Evolutionary conservation across 257 asterid species (phyloP).

Genomic region (Thymus quinquecostatus): DNA sequence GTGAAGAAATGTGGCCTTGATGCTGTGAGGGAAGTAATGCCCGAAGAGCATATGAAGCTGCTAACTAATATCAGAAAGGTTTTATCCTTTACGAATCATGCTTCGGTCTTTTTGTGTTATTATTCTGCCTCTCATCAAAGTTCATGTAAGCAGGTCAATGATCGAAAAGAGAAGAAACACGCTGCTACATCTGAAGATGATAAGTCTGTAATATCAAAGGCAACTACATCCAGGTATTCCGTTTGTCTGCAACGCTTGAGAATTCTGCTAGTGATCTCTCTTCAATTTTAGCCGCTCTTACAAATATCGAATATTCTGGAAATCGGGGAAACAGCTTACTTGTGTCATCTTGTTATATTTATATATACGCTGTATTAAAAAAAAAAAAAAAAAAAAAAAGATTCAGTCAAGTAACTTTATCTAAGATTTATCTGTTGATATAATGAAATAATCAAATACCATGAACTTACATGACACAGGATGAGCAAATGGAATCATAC

Average conservation of each 20-base stretch:
- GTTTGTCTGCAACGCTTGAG: background rate
- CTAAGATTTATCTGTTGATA: background rate
- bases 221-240: constrained; percentile 86
- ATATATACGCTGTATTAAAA: too few species aligned
- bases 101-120: background rate
- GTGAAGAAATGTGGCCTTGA: constrained; percentile 92
- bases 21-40: constrained; percentile 92
- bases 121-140: constrained; percentile 9
- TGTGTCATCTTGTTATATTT: too few species aligned
- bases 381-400: too few species aligned
- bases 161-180: constrained; percentile 70
- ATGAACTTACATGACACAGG: constrained; percentile 46
- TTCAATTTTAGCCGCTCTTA: background rate
- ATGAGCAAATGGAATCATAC: constrained; percentile 92
- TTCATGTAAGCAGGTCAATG: constrained; percentile 65
- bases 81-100: constrained; percentile 9
- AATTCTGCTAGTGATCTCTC: background rate
- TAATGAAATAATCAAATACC: background rate
- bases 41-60: constrained; percentile 92
- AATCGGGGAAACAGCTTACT: too few species aligned
- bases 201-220: constrained; percentile 65
- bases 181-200: constrained; percentile 56
- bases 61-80: constrained; percentile 96
- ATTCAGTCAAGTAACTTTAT: background rate
- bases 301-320: too few species aligned